These are phyloP conservation scores for Leptomonas seymouri DNA, from an alignment of 208 protist genomes.

Conservation along the genomic window DNA sequence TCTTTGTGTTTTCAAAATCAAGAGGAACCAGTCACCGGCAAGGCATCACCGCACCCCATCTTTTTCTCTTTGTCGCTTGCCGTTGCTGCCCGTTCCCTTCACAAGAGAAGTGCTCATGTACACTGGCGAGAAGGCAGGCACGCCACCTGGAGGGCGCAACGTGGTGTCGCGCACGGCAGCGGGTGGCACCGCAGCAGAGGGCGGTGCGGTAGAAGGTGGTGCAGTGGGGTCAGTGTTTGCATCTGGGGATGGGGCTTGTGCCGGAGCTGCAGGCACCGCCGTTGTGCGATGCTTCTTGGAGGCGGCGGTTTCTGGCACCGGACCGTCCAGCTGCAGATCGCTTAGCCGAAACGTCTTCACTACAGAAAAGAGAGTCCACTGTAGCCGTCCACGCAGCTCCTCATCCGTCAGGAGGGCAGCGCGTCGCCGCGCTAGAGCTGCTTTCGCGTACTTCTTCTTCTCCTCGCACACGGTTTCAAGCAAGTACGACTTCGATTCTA, in stretches of 20 bases:
- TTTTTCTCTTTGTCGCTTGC: conserved; percentile 27
- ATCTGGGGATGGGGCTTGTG: background rate
- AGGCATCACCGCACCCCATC: conserved; percentile 3
- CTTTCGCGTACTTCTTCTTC: conserved; percentile 79
- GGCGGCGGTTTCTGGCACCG: conserved; percentile 59
- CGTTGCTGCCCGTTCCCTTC: conserved; percentile 17
- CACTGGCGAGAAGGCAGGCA: conserved; percentile 47
- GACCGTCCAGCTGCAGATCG: conserved; percentile 79
- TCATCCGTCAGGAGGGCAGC: conserved; percentile 87
- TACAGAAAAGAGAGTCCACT: conserved; percentile 85
- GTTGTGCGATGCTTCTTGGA: conserved; percentile 29
- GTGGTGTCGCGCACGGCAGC: conserved; percentile 11
- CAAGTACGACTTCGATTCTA: conserved; percentile 49
- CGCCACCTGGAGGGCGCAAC: conserved; percentile 35
- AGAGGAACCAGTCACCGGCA: background rate
- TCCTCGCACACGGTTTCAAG: conserved; percentile 65
- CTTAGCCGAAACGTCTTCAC: conserved; percentile 64
- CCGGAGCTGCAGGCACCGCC: background rate
- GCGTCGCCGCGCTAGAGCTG: conserved; percentile 74
- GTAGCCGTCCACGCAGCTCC: conserved; percentile 76
- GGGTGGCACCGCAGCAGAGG: background rate
- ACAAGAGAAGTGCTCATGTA: conserved; percentile 78
- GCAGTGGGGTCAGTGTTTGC: background rate
- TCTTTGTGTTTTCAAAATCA: background rate
- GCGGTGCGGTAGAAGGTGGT: background rate